Base-by-base conservation (phyloP, 2,329 filamentous ascomycete genomes). In the Mycosphaerella arachidis region DNA sequence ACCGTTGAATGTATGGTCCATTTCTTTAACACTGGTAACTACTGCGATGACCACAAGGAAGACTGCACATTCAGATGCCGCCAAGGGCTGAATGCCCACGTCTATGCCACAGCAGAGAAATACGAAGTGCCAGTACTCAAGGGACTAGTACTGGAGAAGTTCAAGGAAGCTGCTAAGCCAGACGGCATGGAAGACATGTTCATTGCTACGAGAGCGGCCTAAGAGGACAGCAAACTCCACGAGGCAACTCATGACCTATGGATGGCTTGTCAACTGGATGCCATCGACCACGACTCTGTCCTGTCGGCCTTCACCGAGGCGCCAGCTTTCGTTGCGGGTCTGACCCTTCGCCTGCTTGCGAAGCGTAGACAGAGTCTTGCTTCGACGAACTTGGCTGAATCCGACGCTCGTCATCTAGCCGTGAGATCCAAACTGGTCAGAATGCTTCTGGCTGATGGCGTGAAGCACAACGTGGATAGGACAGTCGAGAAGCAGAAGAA, bases 101-200 rank as follows among this genome's bases (percentile, higher is more conserved):
- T 43, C 40, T 18, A 43, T 16, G 40, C 40, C n/a, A 43, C 40
- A 6, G 40, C 40, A 7, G 40, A 43, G 13, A 43, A 62, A 13
- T 53, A 53, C 50, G 29, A 45, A n/a, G 16, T 63, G 6, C 55
- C 50, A 1, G 29, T 20, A 3, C 56, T 64, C 4, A 59, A 60
- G 16, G 55, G 18, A 5, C 13, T 58, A 2, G 62, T 59, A 8
- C 46, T 60, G 8, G 48, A 45, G 24, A 61, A 63, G 45, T 58
- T 64, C 48, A 52, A 56, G 16, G 20, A 40, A 4, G 13, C 33
- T 10, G 45, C 53, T 35, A 13, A 16, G 12, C 12, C 31, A 4
- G n/a, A 33, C 37, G 9, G 16, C 20, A 30, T 10, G 12, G 9
- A 24, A 9, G 48, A 30, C 20, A 20, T 51, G 6, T 10, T 30